phyloP scores from a whole-genome alignment of 176 grass and related monocot species.

The Oryza punctata region DNA sequence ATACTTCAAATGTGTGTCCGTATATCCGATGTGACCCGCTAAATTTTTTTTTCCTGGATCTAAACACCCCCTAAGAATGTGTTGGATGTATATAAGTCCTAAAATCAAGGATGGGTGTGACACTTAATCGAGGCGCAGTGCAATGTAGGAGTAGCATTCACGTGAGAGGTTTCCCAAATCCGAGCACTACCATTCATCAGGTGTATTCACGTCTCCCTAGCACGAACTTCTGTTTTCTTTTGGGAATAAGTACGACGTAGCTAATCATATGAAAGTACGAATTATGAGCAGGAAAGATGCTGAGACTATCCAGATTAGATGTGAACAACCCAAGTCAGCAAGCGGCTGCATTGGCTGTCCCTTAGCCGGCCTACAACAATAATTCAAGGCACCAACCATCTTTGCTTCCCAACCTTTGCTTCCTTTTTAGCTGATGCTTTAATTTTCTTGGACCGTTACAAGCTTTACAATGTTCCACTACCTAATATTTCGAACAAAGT shows the following conservation, averaged over 20 bases:
- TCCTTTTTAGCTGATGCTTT: conserved; percentile 8
- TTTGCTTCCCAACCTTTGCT: conserved; percentile 32
- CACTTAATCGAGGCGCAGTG: too few species aligned
- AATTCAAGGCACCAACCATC: conserved; percentile 39
- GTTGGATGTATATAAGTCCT: too few species aligned
- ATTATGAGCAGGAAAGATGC: conserved; percentile 15
- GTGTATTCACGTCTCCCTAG: neutral
- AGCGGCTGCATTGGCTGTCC: conserved; percentile 13
- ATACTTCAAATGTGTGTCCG: too few species aligned
- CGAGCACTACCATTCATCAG: neutral
- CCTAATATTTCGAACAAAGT: neutral
- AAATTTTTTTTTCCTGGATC: too few species aligned
- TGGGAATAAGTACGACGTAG: neutral
- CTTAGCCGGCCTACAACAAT: conserved; percentile 34
- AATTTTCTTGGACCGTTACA: conserved; percentile 24
- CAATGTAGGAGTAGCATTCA: neutral
- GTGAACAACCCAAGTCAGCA: conserved; percentile 31
- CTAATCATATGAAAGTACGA: conserved; percentile 41
- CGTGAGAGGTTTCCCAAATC: neutral
- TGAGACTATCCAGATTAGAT: conserved; percentile 46
- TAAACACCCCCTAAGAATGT: too few species aligned
- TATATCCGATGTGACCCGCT: too few species aligned
- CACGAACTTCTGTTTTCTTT: neutral
- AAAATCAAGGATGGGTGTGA: too few species aligned
- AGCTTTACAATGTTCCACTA: conserved; percentile 27